phyloP scores from a whole-genome alignment of 352 stramenopile genomes.

The Pythium rhizo-oryzae region DNA sequence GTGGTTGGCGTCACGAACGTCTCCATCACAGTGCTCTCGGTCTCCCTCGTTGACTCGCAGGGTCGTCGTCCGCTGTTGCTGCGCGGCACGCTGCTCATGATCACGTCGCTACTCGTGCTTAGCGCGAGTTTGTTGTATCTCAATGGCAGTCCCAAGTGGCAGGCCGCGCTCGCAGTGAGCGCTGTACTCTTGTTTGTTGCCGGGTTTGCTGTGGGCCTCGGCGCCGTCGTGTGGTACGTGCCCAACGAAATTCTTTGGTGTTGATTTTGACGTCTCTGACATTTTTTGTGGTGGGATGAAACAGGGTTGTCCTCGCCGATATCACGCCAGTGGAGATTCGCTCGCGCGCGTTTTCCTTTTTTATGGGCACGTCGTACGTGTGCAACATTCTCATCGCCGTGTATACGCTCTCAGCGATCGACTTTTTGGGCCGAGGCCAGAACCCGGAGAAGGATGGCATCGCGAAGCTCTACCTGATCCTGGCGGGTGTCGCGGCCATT shows the following conservation, averaged over 20 bases:
- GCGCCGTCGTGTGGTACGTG: slow-evolving; percentile 75
- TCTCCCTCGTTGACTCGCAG: slow-evolving; percentile 74
- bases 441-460: slow-evolving; percentile 85
- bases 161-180: slow-evolving; percentile 72
- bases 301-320: slow-evolving; percentile 84
- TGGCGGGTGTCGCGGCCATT: slow-evolving; percentile 47
- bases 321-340: slow-evolving; percentile 89
- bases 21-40: slow-evolving; percentile 74
- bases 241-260: neutral
- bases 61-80: slow-evolving; percentile 78
- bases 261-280: neutral
- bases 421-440: slow-evolving; percentile 55
- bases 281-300: neutral
- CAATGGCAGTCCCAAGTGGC: slow-evolving; percentile 44
- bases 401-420: slow-evolving; percentile 81
- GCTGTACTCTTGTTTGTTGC: slow-evolving; percentile 81
- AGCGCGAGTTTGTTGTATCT: slow-evolving; percentile 70
- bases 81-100: slow-evolving; percentile 74
- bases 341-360: slow-evolving; percentile 81
- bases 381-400: slow-evolving; percentile 85
- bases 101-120: slow-evolving; percentile 61
- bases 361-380: slow-evolving; percentile 85
- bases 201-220: slow-evolving; percentile 85
- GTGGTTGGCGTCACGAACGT: slow-evolving; percentile 80
- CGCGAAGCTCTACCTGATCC: slow-evolving; percentile 85